phyloP scores from a whole-genome alignment of 805 yeast genomes.

The Spathaspora arborariae region DNA sequence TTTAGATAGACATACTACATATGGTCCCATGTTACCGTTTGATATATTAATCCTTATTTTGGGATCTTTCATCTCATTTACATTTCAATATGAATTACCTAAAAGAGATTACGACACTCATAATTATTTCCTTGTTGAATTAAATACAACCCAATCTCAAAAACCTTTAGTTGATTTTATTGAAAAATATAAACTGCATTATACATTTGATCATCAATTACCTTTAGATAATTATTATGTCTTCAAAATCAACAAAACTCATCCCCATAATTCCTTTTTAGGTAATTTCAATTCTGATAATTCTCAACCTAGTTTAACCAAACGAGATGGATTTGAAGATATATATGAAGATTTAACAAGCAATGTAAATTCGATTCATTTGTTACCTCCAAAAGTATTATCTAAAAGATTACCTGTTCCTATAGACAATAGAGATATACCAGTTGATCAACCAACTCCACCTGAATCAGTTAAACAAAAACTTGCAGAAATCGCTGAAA shows the following conservation, averaged over 20 bases:
- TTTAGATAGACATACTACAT: no score
- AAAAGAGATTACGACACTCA: conserved; percentile 44
- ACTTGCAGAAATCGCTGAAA: conserved; percentile 44
- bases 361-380: conserved; percentile 46
- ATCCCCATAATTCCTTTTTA: conserved; percentile 28
- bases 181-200: conserved; percentile 30
- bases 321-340: conserved; percentile 24
- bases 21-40: conserved; percentile 5
- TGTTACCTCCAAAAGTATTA: conserved; percentile 52
- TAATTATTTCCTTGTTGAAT: conserved; percentile 63
- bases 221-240: conserved; percentile 60
- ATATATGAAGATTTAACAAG: conserved; percentile 22
- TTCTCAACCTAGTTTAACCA: not conserved
- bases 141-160: conserved; percentile 27
- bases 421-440: conserved; percentile 12
- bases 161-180: conserved; percentile 33
- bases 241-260: conserved; percentile 50
- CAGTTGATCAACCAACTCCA: conserved; percentile 8
- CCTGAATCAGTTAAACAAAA: conserved; percentile 49
- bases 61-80: conserved; percentile 3
- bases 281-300: conserved; percentile 35
- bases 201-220: conserved; percentile 58
- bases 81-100: conserved; percentile 11
- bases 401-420: conserved; percentile 57
- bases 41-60: conserved; percentile 4